Percentiles rank a stretch among this genome's conserved stretches.
phyloP scores from a whole-genome alignment of 495 filamentous ascomycete genomes.

The Neurospora intermedia region DNA sequence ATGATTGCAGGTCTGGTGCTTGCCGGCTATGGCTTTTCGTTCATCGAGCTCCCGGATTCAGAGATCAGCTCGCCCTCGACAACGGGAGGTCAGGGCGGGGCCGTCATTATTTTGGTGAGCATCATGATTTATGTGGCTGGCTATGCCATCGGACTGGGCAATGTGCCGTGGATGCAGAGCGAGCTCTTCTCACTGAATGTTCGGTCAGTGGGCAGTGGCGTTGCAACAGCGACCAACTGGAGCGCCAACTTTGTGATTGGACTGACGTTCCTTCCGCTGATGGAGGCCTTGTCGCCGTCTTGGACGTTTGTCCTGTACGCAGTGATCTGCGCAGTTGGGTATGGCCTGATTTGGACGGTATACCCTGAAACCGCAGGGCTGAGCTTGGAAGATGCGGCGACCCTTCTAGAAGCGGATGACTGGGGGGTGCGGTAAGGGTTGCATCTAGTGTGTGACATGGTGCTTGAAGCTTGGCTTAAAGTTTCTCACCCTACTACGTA shows the following conservation, averaged over 20 bases:
- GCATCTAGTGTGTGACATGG: not conserved
- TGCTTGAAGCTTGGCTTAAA: not conserved
- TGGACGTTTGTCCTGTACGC: constrained; percentile 75
- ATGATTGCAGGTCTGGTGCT: constrained; percentile 65
- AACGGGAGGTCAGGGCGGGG: constrained; percentile 20
- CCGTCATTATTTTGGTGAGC: constrained; percentile 51
- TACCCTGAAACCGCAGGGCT: constrained; percentile 83
- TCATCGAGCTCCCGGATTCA: constrained; percentile 30
- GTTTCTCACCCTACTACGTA: not conserved
- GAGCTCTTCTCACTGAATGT: constrained; percentile 83
- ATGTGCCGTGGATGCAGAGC: constrained; percentile 88
- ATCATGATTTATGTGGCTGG: constrained; percentile 75
- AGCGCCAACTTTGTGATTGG: constrained; percentile 79
- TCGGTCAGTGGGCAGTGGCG: constrained; percentile 65
- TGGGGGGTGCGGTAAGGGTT: constrained; percentile 52
- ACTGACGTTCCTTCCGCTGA: constrained; percentile 75
- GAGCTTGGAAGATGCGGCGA: constrained; percentile 70
- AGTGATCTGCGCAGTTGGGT: constrained; percentile 54
- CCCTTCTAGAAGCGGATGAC: constrained; percentile 53
- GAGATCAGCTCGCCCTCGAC: constrained; percentile 14
- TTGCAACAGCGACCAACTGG: constrained; percentile 90
- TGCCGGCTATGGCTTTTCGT: constrained; percentile 57
- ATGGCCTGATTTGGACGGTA: constrained; percentile 53
- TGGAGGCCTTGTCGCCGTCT: constrained; percentile 63
- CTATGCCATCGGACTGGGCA: constrained; percentile 82